Evolutionary conservation across 306 rosid genomes (phyloP).

Genomic region (Glycyrrhiza uralensis): DNA sequence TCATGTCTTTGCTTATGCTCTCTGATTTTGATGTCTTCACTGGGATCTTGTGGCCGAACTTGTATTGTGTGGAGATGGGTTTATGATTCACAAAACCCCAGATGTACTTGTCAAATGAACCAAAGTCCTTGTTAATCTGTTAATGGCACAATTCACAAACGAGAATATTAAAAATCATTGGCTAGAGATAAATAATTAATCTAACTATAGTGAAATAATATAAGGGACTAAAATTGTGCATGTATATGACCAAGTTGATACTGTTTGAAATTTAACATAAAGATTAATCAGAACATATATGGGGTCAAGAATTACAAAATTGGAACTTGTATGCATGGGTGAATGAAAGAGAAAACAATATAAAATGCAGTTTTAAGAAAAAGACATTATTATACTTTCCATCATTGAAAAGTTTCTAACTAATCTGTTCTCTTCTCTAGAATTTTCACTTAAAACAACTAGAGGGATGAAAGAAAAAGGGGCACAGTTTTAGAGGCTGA

Average conservation of each 20-base stretch:
- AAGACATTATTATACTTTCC: conserved; percentile 13
- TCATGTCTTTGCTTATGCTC: conserved; percentile 90
- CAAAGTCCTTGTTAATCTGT: conserved; percentile 77
- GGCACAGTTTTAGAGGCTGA: not conserved
- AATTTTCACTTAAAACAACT: conserved; percentile 25
- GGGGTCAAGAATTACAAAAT: conserved; percentile 30
- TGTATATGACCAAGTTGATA: too few relatives aligned
- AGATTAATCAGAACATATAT: conserved; percentile 25
- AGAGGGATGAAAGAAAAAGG: not conserved
- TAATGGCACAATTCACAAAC: not conserved
- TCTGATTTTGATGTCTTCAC: conserved; percentile 97
- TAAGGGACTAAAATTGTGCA: too few relatives aligned
- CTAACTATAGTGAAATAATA: too few relatives aligned
- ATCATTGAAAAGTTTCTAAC: conserved; percentile 9
- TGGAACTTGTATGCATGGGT: conserved; percentile 31
- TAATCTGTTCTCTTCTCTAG: conserved; percentile 19
- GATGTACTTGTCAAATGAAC: conserved; percentile 72
- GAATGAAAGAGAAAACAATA: not conserved
- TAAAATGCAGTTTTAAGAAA: conserved; percentile 4
- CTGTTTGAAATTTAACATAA: too few relatives aligned
- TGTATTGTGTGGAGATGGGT: conserved; percentile 82
- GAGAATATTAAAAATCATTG: not conserved
- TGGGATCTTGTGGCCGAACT: conserved; percentile 76
- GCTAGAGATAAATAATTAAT: too few relatives aligned
- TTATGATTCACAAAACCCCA: conserved; percentile 91